Evolutionary conservation across 805 yeast genomes (phyloP).

Genomic region (Metschnikowia orientalis): DNA sequence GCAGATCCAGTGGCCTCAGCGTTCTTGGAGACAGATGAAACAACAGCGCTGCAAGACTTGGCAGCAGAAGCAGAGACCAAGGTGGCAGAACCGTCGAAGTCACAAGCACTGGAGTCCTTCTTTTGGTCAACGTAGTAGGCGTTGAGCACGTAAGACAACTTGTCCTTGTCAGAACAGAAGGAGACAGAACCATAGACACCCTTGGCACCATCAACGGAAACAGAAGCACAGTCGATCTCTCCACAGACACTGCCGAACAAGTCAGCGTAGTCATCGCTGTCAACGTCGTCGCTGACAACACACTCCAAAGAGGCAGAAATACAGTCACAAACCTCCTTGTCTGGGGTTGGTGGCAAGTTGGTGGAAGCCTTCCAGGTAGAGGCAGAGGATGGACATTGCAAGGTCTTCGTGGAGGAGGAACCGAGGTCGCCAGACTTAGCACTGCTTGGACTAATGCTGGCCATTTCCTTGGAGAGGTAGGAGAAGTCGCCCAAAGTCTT

Average conservation of each 20-base stretch:
- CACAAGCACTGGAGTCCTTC: slow-evolving; percentile 15
- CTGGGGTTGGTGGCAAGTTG: slow-evolving; percentile 77
- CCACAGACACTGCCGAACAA: slow-evolving; percentile 59
- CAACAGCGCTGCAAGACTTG: slow-evolving; percentile 27
- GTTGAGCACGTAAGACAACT: slow-evolving; percentile 62
- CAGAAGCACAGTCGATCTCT: slow-evolving; percentile 56
- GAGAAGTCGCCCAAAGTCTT: slow-evolving; percentile 58
- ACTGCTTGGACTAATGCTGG: slow-evolving; percentile 43
- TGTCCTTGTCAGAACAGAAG: slow-evolving; percentile 62
- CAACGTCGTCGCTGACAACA: slow-evolving; percentile 55
- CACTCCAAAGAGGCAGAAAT: slow-evolving; percentile 52
- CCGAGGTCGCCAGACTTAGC: slow-evolving; percentile 21
- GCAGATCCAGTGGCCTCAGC: slow-evolving; percentile 14
- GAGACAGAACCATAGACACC: slow-evolving; percentile 73
- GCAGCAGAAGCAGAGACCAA: slow-evolving; percentile 28
- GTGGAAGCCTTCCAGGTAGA: slow-evolving; percentile 62
- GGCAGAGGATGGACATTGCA: slow-evolving; percentile 58
- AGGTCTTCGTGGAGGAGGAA: slow-evolving; percentile 29
- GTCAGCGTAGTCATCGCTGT: slow-evolving; percentile 52
- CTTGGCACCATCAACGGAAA: slow-evolving; percentile 54
- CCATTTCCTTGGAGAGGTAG: slow-evolving; percentile 20
- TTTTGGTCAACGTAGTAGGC: slow-evolving; percentile 43
- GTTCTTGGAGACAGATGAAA: slow-evolving; percentile 17
- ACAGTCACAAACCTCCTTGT: slow-evolving; percentile 60
- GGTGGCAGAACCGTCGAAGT: slow-evolving; percentile 49